phyloP scores from a whole-genome alignment of 768 basidiomycete genomes.

The Nidularia sp. region DNA sequence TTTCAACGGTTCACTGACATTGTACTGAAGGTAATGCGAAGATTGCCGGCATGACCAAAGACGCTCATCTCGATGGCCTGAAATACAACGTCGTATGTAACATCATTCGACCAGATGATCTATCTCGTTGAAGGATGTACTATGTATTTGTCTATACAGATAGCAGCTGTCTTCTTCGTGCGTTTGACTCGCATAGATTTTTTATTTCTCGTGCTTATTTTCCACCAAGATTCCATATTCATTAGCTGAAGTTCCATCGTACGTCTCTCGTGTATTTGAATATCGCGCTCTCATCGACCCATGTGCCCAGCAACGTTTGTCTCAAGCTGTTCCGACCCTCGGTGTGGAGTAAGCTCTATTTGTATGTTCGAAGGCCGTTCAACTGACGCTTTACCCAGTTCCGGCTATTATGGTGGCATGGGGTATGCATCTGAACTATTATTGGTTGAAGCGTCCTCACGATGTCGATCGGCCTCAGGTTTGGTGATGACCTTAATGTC shows the following conservation, averaged over 20 bases:
- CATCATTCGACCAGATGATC: neutral
- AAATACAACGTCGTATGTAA: constrained; percentile 18
- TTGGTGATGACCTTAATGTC: constrained; percentile 24
- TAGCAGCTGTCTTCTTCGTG: neutral
- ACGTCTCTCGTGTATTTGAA: neutral
- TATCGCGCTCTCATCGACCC: neutral
- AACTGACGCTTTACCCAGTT: constrained; percentile 6
- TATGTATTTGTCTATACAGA: neutral
- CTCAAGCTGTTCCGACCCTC: constrained; percentile 20
- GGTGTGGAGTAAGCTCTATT: constrained; percentile 16
- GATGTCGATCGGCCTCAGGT: constrained; percentile 4
- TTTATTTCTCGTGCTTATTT: neutral
- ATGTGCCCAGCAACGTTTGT: constrained; percentile 13
- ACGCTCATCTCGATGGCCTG: constrained; percentile 15
- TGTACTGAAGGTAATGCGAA: constrained; percentile 13
- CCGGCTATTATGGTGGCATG: constrained; percentile 21
- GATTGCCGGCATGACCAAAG: constrained; percentile 20
- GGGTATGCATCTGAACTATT: constrained; percentile 6
- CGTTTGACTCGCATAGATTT: neutral
- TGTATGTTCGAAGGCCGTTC: neutral
- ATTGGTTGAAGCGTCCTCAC: neutral
- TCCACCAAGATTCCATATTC: constrained; percentile 18
- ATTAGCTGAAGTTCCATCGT: constrained; percentile 22
- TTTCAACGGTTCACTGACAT: neutral
- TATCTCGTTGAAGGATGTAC: neutral